phyloP scores from a whole-genome alignment of 1,139 yeast genomes.

The Kazachstania sp. region DNA sequence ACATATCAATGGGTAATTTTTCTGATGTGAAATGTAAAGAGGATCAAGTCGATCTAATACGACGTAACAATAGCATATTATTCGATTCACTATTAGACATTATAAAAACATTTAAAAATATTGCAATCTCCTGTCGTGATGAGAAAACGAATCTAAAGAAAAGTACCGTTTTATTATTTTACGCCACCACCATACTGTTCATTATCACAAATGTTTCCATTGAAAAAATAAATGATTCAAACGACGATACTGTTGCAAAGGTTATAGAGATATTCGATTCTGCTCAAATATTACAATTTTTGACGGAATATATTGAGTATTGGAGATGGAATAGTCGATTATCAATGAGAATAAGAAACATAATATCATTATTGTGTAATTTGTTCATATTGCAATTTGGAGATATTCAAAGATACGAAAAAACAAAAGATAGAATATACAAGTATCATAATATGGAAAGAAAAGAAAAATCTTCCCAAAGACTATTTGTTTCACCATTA shows the following conservation, averaged over 20 bases:
- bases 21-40: conserved; percentile 9
- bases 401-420: conserved; percentile 35
- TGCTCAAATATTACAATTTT: conserved; percentile 37
- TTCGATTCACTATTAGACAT: conserved; percentile 10
- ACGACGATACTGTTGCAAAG: conserved; percentile 7
- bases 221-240: conserved; percentile 19
- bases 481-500: conserved; percentile 57
- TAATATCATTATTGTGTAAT: conserved; percentile 51
- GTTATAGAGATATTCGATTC: conserved; percentile 19
- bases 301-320: conserved; percentile 49
- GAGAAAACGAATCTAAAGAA: conserved; percentile 14
- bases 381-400: conserved; percentile 62
- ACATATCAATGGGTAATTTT: conserved; percentile 24
- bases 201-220: conserved; percentile 33
- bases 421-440: conserved; percentile 45
- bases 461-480: conserved; percentile 24
- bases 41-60: conserved; percentile 16
- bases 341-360: conserved; percentile 43
- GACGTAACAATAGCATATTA: conserved; percentile 18
- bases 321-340: conserved; percentile 53
- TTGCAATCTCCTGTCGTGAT: conserved; percentile 24
- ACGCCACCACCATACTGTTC: conserved; percentile 48
- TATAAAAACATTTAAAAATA: conserved; percentile 16
- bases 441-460: conserved; percentile 38
- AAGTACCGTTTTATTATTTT: conserved; percentile 30